Evolutionary conservation across 805 yeast genomes (phyloP), one percentile per base, ranked within the genome.

Genomic region (Blastobotrys mokoenaii): DNA sequence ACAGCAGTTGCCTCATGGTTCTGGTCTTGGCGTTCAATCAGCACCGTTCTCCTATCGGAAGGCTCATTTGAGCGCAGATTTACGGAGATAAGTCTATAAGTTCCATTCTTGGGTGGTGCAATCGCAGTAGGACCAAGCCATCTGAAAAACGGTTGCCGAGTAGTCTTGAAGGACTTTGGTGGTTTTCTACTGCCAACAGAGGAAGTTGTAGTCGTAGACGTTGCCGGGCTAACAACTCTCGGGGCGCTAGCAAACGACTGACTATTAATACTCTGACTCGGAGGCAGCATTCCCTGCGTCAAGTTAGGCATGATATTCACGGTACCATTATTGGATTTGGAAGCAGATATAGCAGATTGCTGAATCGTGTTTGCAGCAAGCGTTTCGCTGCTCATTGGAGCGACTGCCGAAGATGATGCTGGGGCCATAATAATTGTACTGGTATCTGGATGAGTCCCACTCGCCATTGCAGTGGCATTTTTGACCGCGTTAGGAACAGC

Each of bases 101-200:
- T 47, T 18, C 61, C 61, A 36, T 46, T 41, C 14, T 45, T 45
- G 2, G 61, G 61, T 3, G 61, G 61, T 4, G 60, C 60, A 17
- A 57, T 57, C 6, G 61, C 56, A 1, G 61, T 57, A 1, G 61
- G 58, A 3, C 61, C 61, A 3, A 57, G 56, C 61, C 59, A 57
- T 17, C 61, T 40, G 38, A 57, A 57, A 41, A 55, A 57, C 9
- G 61, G 61, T 44, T 57, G 61, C 3, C 57, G 41, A 3, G 55
- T 51, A 6, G 51, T 43, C 11, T 37, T 12, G 16, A 22, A 22
- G 20, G 12, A 1, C 29, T 40, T 3, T 15, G 14, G 3, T 39
- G 33, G 6, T n/a, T 16, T 22, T 35, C 22, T 32, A 17, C 20
- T 15, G 32, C 17, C 35, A 3, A 20, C 12, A 10, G 20, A 14